Evolutionary conservation across 306 rosid species (phyloP).

Genomic region (Glycine tomentella): DNA sequence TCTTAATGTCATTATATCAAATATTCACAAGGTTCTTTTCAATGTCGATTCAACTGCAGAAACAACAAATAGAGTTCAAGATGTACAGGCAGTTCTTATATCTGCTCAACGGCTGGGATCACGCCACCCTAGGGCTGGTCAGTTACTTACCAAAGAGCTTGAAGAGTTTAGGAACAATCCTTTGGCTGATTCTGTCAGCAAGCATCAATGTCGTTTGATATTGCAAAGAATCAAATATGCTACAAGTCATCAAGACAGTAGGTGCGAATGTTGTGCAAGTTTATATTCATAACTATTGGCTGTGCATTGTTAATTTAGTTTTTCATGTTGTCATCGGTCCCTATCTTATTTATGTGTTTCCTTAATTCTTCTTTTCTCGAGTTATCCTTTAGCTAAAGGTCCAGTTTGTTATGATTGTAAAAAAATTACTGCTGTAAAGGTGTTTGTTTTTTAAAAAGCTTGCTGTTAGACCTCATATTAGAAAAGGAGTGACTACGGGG

Average conservation of each 20-base stretch:
- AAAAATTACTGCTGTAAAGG: too few species aligned
- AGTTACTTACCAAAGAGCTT: conserved; percentile 84
- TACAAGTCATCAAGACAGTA: conserved; percentile 74
- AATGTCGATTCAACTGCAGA: conserved; percentile 80
- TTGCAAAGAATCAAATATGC: conserved; percentile 94
- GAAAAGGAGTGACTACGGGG: too few species aligned
- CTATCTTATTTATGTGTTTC: conserved; percentile 10
- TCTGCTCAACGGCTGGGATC: conserved; percentile 93
- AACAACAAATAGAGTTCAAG: conserved; percentile 91
- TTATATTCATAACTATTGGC: conserved; percentile 20
- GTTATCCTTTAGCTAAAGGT: not conserved
- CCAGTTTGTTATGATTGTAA: too few species aligned
- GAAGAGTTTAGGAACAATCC: conserved; percentile 81
- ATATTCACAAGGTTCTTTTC: conserved; percentile 87
- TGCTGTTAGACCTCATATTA: too few species aligned
- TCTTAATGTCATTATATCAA: conserved; percentile 81
- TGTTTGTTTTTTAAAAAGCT: too few species aligned
- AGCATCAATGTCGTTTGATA: conserved; percentile 93
- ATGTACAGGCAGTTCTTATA: conserved; percentile 94
- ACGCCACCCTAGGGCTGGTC: conserved; percentile 94
- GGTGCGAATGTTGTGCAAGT: conserved; percentile 57
- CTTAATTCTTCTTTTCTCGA: conserved; percentile 11
- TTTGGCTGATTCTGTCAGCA: conserved; percentile 94
- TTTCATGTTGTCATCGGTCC: conserved; percentile 1
- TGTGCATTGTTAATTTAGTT: conserved; percentile 14